phyloP scores from a whole-genome alignment of 768 basidiomycete species.

The Ramaria sp. region DNA sequence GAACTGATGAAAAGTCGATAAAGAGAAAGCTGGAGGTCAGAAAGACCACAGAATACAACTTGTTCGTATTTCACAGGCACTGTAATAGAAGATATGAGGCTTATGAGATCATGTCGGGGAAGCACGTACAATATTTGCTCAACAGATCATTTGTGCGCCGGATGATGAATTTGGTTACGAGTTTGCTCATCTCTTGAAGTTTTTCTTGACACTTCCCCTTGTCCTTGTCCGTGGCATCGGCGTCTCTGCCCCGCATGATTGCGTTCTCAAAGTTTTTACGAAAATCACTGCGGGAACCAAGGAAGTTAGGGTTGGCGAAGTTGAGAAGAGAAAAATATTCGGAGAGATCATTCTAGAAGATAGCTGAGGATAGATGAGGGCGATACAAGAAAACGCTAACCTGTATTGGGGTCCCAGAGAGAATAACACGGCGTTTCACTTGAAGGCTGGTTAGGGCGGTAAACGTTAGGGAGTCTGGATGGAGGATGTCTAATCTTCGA shows the following conservation, averaged over 20 bases:
- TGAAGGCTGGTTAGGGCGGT: conserved; percentile 72
- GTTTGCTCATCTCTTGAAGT: conserved; percentile 77
- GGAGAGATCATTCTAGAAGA: conserved; percentile 71
- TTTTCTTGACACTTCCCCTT: conserved; percentile 83
- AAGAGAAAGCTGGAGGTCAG: conserved; percentile 71
- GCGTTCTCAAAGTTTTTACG: conserved; percentile 90
- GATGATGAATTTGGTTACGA: conserved; percentile 92
- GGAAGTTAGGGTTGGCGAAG: conserved; percentile 86
- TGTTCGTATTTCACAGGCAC: conserved; percentile 99
- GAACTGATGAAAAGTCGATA: conserved; percentile 89
- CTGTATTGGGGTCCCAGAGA: conserved; percentile 92
- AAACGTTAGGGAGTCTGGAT: conserved; percentile 76
- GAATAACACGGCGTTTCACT: conserved; percentile 83
- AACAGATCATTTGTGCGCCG: conserved; percentile 87
- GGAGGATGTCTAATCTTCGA: not conserved
- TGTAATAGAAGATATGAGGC: conserved; percentile 20
- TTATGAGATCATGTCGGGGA: no score
- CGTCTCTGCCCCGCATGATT: conserved; percentile 85
- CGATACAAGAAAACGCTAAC: conserved; percentile 23
- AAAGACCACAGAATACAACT: conserved; percentile 85
- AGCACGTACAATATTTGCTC: conserved; percentile 79
- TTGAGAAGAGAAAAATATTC: conserved; percentile 91
- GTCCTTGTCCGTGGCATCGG: conserved; percentile 67
- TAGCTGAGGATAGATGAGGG: not conserved
- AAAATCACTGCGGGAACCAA: conserved; percentile 84